phyloP scores from a whole-genome alignment of 306 rosid genomes.

The Ormosia emarginata region DNA sequence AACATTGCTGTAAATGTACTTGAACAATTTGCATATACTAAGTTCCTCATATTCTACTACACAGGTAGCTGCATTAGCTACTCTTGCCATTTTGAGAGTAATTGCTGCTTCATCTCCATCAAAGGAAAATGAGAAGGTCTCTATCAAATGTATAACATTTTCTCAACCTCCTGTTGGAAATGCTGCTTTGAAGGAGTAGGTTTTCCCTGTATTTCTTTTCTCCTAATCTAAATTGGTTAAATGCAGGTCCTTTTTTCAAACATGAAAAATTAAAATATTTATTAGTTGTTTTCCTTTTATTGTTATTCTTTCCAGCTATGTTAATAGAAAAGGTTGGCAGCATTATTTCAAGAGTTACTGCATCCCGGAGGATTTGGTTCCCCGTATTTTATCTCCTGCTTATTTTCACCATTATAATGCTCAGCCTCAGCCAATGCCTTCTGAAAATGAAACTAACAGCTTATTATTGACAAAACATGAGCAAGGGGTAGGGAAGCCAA shows the following conservation, averaged over 20 bases:
- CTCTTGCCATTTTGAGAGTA: conserved; percentile 98
- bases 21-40: background rate
- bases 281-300: background rate
- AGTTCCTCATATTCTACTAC: conserved; percentile 26
- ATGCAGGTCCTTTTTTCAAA: background rate
- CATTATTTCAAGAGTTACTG: conserved; percentile 95
- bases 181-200: conserved; percentile 97
- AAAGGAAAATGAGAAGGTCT: conserved; percentile 71
- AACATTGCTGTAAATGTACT: background rate
- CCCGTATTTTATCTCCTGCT: conserved; percentile 93
- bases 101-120: conserved; percentile 84
- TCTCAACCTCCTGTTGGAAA: conserved; percentile 99
- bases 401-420: conserved; percentile 95
- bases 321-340: conserved; percentile 89
- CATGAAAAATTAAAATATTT: conserved; percentile 1
- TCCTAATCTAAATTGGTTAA: background rate
- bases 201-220: conserved; percentile 15
- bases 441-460: conserved; percentile 44
- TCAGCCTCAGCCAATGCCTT: conserved; percentile 45
- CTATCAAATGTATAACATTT: conserved; percentile 86
- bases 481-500: conserved; percentile 49
- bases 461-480: conserved; percentile 40
- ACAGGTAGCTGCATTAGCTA: conserved; percentile 92
- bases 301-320: conserved; percentile 57
- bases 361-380: conserved; percentile 95